Evolutionary conservation across 1,284 basidiomycete species (phyloP), one percentile per base, ranked within the genome.

Genomic region (Rhodotorula sp.): DNA sequence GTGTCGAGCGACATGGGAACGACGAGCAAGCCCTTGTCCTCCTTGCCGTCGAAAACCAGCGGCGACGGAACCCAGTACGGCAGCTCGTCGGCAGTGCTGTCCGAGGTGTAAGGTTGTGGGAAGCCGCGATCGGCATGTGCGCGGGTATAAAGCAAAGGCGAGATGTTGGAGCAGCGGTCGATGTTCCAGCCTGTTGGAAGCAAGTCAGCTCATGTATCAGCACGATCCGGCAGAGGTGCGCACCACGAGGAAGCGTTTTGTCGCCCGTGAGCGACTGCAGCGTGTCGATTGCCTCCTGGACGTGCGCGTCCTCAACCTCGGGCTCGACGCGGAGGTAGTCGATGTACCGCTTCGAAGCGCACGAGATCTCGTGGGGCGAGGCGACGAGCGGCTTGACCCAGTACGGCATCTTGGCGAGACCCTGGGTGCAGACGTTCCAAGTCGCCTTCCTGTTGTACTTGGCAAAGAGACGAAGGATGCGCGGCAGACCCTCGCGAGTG

Each of bases 41-140:
- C 34, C 17, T 63, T 14, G 42, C 65, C 56, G 17, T 70, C 73
- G 8, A 12, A 42, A 4, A 46, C 48, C 23, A 66, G 48, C 13
- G 78, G 79, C n/a, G 69, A 74, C 10, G 77, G 76, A 9, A 82
- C 79, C 79, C 80, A 83, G 75, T 82, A 82, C 4, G 82, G 82
- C 23, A 83, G 79, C 64, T 83, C 82, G 64, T 83, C 82, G 61
- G 80, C 79, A 70, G 81, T 76, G 60, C 72, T 71, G 68, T 80
- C 78, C 27, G 70, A 70, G 53, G 70, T 74, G 67, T 77, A 78
- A 41, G 71, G 70, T 17, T 79, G 68, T 0, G 77, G 73, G 41
- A 79, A 52, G 19, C 73, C 71, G 42, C 68, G 64, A 64, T 77
- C 73, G 54, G 67, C 61, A 70, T 75, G 77, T 7, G 70, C 73